A percentile compares a stretch with the other conserved stretches of the same genome.
Evolutionary conservation across 805 yeast genomes (phyloP).

Genomic region (Saccharomycopsis fodiens): DNA sequence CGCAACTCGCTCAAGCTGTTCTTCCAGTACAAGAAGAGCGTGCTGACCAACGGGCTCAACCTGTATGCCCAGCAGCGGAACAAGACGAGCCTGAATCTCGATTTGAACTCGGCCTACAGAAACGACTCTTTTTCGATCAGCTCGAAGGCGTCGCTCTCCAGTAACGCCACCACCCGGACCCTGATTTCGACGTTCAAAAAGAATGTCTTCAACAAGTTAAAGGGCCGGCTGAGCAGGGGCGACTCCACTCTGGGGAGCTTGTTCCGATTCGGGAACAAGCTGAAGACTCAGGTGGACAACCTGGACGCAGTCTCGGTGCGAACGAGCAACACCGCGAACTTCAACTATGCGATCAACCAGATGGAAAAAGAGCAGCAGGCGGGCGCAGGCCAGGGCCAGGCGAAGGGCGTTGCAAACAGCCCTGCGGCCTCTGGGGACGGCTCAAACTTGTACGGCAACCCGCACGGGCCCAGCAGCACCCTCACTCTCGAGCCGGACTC

Average conservation of each 20-base stretch:
- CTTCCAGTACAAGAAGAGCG: slow-evolving; percentile 18
- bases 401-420: neutral
- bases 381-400: too few species aligned
- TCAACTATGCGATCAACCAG: slow-evolving; percentile 14
- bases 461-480: neutral
- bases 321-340: slow-evolving; percentile 19
- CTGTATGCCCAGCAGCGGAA: neutral
- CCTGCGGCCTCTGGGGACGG: neutral
- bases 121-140: slow-evolving; percentile 17
- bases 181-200: slow-evolving; percentile 18
- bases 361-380: slow-evolving; percentile 4
- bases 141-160: slow-evolving; percentile 13
- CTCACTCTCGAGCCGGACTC: neutral
- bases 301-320: slow-evolving; percentile 13
- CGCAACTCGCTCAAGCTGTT: slow-evolving; percentile 16
- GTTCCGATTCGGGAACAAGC: neutral
- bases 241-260: neutral
- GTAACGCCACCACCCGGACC: slow-evolving; percentile 20
- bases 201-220: slow-evolving; percentile 13
- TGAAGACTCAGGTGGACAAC: slow-evolving; percentile 5
- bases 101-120: slow-evolving; percentile 11
- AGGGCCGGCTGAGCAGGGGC: slow-evolving; percentile 1
- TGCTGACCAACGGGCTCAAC: slow-evolving; percentile 14
- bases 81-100: slow-evolving; percentile 13
- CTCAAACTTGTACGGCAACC: too few species aligned